Base-by-base conservation (phyloP, 1,139 yeast species). In the Saccharomyces hybrid region DNA sequence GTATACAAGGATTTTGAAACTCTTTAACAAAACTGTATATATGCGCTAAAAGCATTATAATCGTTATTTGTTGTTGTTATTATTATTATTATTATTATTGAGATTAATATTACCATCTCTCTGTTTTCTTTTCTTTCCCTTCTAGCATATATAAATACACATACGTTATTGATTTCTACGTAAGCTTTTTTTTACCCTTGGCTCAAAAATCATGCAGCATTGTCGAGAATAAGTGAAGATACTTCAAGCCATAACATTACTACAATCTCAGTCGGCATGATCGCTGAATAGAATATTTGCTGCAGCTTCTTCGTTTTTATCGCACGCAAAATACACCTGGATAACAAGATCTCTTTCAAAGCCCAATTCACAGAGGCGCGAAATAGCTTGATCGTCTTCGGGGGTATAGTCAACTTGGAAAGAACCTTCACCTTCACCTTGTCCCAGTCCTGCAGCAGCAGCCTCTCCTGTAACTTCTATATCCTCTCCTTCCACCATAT, bases 321-420 rank as follows among this genome's bases (percentile, higher is more conserved):
- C 99, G 72, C 99, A 93, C 49, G 98, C 99, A 79, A 95, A 85
- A 74, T 89, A 95, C 41, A 95, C 96, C 74, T 91, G 97, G 58
- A 91, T 82, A 51, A 88, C 99, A 59, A 87, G 75, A 64, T 84
- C 80, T 63, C 96, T 81, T 61, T 88, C 96, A 67, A 93, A 93
- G 0, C 99, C 99, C 61, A 93, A 79, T 68, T 87, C 98, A 69
- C 95, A 85, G 61, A 93, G 77, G 68, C 99, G 82, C 61, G 80
- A 79, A 60, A 93, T 88, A 26, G 99, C 96, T 57, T 79, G 88
- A 68, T 86, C 85, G 69, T 93, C 99, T 64, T 85, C 95, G 56
- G 82, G 84, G 5, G 96, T 81, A 74, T 29, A 65, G 75, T 47
- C 51, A 79, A 51, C 68, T 78, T 8, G 66, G 74, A 20, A 38